These are phyloP conservation scores for Aspergillus mulundensis DNA, from an alignment of 495 filamentous ascomycete species.

Conservation along the genomic window DNA sequence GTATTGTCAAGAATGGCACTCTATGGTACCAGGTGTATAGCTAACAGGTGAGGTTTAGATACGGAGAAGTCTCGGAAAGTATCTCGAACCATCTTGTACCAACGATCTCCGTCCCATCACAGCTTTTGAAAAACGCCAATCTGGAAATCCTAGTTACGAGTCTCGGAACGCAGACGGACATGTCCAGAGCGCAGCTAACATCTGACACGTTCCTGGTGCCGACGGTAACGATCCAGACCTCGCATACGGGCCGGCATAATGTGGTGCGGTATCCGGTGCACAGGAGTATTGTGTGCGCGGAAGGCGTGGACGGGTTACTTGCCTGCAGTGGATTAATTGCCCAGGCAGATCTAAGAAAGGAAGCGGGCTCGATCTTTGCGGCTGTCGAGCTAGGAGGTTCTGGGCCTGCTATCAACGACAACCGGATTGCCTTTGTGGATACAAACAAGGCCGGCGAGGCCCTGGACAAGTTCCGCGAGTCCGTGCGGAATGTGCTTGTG, in stretches of 20 bases:
- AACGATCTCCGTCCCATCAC: slow-evolving; percentile 62
- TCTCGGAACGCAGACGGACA: slow-evolving; percentile 38
- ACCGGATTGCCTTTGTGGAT: slow-evolving; percentile 49
- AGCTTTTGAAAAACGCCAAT: slow-evolving; percentile 60
- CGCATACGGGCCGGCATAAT: slow-evolving; percentile 54
- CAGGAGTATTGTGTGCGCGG: slow-evolving; percentile 68
- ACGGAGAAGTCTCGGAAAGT: slow-evolving; percentile 47
- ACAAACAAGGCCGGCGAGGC: slow-evolving; percentile 53
- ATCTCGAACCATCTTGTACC: slow-evolving; percentile 46
- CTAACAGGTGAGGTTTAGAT: slow-evolving; percentile 30
- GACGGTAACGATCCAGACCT: slow-evolving; percentile 61
- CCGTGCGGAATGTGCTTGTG: slow-evolving; percentile 59
- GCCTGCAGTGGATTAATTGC: slow-evolving; percentile 46
- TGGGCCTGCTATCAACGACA: slow-evolving; percentile 25
- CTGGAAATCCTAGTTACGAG: slow-evolving; percentile 75
- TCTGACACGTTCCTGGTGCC: slow-evolving; percentile 63
- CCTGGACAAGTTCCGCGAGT: slow-evolving; percentile 60
- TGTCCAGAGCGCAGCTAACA: slow-evolving; percentile 47
- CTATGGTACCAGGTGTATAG: not conserved
- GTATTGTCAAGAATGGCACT: not conserved
- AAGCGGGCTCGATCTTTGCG: slow-evolving; percentile 46
- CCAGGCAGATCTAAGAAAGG: slow-evolving; percentile 30
- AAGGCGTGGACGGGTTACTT: slow-evolving; percentile 56
- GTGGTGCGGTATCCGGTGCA: slow-evolving; percentile 81
- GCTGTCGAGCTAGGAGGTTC: slow-evolving; percentile 49